Evolutionary conservation across 129 eudicot genomes (phyloP), one percentile per base, ranked within the genome.

Genomic region (Logfia minima): DNA sequence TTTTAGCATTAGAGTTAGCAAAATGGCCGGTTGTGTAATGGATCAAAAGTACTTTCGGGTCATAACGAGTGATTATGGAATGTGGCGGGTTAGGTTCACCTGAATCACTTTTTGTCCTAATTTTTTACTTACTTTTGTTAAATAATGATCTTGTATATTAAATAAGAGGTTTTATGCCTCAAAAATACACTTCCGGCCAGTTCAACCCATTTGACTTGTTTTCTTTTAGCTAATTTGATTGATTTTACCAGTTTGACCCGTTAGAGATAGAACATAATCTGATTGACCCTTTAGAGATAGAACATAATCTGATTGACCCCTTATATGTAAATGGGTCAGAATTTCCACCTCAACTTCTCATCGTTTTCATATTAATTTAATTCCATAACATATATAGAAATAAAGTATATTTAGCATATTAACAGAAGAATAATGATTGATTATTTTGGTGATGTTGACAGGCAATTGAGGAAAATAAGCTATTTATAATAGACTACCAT

Each of bases 401-500:
- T 66, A 34, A 66, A 32, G 51, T 66, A 24, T 14, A 70, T 43
- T 65, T 60, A 31, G 41, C 19, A 6, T 69, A 75, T 24, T 72
- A 48, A 64, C 64, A n/a, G 8, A 51, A 69, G 8, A 65, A 77
- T 68, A 66, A 37, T 35, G 66, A 32, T 28, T 34, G 17, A 70
- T 66, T 70, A 28, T 51, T 43, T 68, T 75, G 71, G 76, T 81
- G 70, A 64, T 63, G 23, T 72, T 70, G 58, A 79, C 92, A 95
- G 97, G 99, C 99, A 52, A 17, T 92, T 75, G 95, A 95, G 55
- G 87, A 84, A 61, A 82, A 88, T 68, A 91, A 89, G 92, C 81
- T 95, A 11, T 95, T 63, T 60, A 89, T 92, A 34, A 81, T 90
- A 11, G 99, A 95, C 63, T 88, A 92, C 84, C 97, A 95, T 62